Evolutionary conservation across 1,139 yeast species (phyloP).

Genomic region (Geotrichum candidum): DNA sequence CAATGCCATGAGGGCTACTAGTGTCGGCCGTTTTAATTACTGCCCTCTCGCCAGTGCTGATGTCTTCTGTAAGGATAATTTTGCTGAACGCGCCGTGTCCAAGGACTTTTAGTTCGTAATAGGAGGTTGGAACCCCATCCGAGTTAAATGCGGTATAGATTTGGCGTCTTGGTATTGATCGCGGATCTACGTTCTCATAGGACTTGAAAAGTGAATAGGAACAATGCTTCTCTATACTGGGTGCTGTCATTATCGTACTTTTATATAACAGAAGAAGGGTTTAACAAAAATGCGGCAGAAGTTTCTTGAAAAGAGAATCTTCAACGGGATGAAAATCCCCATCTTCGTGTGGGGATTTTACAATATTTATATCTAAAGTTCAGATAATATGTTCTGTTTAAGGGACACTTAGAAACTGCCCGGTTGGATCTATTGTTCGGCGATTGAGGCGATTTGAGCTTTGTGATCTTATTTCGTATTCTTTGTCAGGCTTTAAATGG

Average conservation of each 20-base stretch:
- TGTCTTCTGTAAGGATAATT: slow-evolving; percentile 33
- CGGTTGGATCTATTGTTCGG: neutral
- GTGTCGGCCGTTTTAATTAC: slow-evolving; percentile 38
- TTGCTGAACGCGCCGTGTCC: slow-evolving; percentile 40
- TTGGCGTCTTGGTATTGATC: neutral
- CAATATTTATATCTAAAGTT: neutral
- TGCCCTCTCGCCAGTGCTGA: slow-evolving; percentile 31
- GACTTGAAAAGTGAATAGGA: neutral
- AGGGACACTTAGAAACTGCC: neutral
- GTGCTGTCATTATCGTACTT: neutral
- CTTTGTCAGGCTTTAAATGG: neutral
- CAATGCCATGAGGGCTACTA: slow-evolving; percentile 43
- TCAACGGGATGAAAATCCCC: neutral
- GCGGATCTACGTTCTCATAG: neutral
- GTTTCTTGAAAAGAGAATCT: neutral
- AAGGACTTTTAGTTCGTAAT: slow-evolving; percentile 29
- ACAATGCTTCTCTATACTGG: neutral
- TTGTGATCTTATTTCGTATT: neutral
- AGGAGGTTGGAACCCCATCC: neutral
- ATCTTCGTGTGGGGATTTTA: neutral
- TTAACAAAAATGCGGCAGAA: neutral
- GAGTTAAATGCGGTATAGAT: neutral
- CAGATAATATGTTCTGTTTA: neutral
- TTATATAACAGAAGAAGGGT: neutral
- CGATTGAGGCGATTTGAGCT: neutral